Conservation (phyloP, 2,329 filamentous ascomycete species). For the Metarhizium sp. region DNA sequence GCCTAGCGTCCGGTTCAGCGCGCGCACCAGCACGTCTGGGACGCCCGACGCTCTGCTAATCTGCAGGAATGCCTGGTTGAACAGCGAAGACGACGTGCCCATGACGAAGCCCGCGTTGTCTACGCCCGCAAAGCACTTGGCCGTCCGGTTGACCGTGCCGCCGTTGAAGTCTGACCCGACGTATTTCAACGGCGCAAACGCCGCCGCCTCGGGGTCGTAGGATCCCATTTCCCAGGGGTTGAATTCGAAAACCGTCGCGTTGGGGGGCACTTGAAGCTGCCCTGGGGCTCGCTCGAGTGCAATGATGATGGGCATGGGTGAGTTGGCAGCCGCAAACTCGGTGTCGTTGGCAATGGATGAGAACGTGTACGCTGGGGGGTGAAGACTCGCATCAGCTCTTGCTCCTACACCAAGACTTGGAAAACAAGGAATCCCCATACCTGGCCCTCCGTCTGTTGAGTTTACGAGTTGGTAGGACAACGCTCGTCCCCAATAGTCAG, state of each 20-base stretch:
- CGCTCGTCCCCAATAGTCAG: slow-evolving; percentile 74
- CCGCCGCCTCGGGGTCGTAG: slow-evolving; percentile 63
- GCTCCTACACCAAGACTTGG: not conserved
- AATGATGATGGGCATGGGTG: slow-evolving; percentile 66
- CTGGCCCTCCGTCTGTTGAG: slow-evolving; percentile 56
- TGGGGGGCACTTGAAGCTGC: slow-evolving; percentile 42
- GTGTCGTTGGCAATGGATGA: slow-evolving; percentile 50
- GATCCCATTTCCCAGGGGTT: slow-evolving; percentile 73
- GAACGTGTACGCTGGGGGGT: slow-evolving; percentile 56
- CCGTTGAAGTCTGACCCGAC: slow-evolving; percentile 63
- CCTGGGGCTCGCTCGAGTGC: slow-evolving; percentile 57
- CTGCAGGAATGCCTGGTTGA: slow-evolving; percentile 66
- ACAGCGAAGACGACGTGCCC: slow-evolving; percentile 77
- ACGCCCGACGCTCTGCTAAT: slow-evolving; percentile 35
- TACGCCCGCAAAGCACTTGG: slow-evolving; percentile 64
- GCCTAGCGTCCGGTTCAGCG: slow-evolving; percentile 41
- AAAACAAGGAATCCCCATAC: slow-evolving; percentile 3
- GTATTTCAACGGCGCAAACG: slow-evolving; percentile 61
- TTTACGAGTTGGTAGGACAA: slow-evolving; percentile 73
- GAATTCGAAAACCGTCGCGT: slow-evolving; percentile 69
- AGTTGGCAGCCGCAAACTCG: slow-evolving; percentile 52
- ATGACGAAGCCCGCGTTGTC: slow-evolving; percentile 78
- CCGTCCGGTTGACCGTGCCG: slow-evolving; percentile 45
- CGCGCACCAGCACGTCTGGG: slow-evolving; percentile 39
- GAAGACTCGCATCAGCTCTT: not conserved